A percentile compares a stretch with the other conserved stretches of the same genome.
Evolutionary conservation across 345 rosid genomes (phyloP).

Genomic region (Lepidium sativum): DNA sequence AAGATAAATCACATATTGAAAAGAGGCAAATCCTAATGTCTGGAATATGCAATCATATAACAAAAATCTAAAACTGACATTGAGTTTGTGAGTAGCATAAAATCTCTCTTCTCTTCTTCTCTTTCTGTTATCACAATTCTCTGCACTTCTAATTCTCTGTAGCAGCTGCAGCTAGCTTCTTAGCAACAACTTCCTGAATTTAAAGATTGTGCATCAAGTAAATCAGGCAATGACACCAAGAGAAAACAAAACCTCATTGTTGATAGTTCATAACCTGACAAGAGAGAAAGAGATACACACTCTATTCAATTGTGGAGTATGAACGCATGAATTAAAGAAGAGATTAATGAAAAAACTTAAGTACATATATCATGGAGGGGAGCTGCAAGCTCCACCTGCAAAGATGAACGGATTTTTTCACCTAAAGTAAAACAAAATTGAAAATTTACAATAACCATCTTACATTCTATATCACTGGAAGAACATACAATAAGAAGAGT

Average conservation of each 20-base stretch:
- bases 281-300: too few species aligned
- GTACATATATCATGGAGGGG: constrained; percentile 81
- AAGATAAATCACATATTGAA: not conserved
- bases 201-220: too few species aligned
- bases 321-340: not conserved
- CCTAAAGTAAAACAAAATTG: not conserved
- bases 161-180: too few species aligned
- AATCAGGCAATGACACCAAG: too few species aligned
- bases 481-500: too few species aligned
- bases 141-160: too few species aligned
- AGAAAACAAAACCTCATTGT: too few species aligned
- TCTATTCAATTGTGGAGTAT: too few species aligned
- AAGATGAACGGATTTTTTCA: not conserved
- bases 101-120: too few species aligned
- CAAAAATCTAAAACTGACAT: constrained; percentile 19
- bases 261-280: too few species aligned
- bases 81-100: constrained; percentile 37
- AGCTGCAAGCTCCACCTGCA: constrained; percentile 80
- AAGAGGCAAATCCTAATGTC: not conserved
- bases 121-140: too few species aligned
- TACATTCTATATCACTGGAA: not conserved
- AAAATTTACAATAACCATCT: not conserved
- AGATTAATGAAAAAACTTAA: not conserved
- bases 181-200: too few species aligned
- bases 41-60: not conserved